phyloP scores from a whole-genome alignment of 208 protist genomes.

The Sergeia podlipaevii region DNA sequence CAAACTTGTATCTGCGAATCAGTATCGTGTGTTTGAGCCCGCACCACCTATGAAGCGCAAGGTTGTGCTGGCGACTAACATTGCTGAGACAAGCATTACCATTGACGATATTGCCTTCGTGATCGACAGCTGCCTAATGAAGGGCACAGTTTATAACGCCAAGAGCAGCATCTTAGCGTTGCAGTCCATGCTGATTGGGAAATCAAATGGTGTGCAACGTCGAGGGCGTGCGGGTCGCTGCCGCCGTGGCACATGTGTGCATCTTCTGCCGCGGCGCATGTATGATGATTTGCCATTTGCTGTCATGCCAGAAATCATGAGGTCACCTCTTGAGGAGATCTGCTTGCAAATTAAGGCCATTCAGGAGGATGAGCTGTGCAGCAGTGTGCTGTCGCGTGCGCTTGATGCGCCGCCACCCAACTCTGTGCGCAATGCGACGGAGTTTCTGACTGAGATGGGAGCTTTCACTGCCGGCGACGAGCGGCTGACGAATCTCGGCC shows the following conservation, averaged over 20 bases:
- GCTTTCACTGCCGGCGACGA: conserved; percentile 73
- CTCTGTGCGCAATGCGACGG: conserved; percentile 60
- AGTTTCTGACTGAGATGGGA: conserved; percentile 81
- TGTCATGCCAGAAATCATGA: conserved; percentile 90
- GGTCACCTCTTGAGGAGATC: conserved; percentile 83
- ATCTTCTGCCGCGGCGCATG: conserved; percentile 58
- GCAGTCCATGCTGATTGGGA: conserved; percentile 68
- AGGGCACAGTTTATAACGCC: conserved; percentile 88
- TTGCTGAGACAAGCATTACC: conserved; percentile 96
- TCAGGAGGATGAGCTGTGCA: conserved; percentile 67
- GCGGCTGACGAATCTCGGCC: conserved; percentile 73
- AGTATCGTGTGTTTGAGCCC: conserved; percentile 89
- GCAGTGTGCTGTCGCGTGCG: conserved; percentile 70
- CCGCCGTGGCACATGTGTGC: conserved; percentile 74
- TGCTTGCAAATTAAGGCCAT: conserved; percentile 89
- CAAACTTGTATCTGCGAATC: conserved; percentile 81
- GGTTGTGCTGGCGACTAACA: conserved; percentile 95
- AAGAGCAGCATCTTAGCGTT: conserved; percentile 73
- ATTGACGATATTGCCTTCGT: conserved; percentile 96
- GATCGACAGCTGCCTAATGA: conserved; percentile 94
- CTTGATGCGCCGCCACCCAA: conserved; percentile 60
- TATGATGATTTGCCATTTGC: conserved; percentile 91
- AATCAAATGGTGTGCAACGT: conserved; percentile 88
- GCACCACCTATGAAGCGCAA: conserved; percentile 79
- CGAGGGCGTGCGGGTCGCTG: conserved; percentile 91